A percentile compares a stretch with the other conserved stretches of the same genome.
Evolutionary conservation across 2,329 filamentous ascomycete genomes (phyloP).

Genomic region (Pseudogymnoascus sp.): DNA sequence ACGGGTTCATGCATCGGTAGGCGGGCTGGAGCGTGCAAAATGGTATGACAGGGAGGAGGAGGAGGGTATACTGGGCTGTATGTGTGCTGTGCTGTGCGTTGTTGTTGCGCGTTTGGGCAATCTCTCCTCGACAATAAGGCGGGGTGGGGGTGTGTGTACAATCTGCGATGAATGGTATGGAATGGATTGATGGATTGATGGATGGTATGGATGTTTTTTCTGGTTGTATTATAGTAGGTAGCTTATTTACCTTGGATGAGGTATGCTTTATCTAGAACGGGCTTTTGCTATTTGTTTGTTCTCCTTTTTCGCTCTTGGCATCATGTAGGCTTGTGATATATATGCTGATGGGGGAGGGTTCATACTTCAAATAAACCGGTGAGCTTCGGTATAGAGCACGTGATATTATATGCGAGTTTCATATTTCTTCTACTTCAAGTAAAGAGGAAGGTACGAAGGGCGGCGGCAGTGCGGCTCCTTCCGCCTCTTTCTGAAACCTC

Average conservation of each 20-base stretch:
- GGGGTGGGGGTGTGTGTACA: background rate
- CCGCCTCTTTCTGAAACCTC: background rate
- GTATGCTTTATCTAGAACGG: background rate
- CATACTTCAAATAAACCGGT: no score
- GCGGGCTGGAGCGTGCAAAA: background rate
- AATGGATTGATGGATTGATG: background rate
- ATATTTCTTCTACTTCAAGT: background rate
- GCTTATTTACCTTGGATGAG: background rate
- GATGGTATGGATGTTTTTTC: background rate
- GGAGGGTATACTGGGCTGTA: background rate
- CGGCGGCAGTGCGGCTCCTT: background rate
- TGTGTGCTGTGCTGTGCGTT: background rate
- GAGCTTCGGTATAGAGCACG: background rate
- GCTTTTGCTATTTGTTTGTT: background rate
- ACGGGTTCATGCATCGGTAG: background rate
- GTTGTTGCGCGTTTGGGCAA: background rate
- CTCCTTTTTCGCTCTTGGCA: background rate
- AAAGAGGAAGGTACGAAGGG: background rate
- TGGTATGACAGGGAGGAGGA: background rate
- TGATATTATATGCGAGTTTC: background rate
- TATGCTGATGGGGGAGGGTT: background rate
- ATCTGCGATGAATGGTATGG: background rate
- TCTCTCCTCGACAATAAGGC: background rate
- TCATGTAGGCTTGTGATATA: background rate
- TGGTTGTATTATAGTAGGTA: background rate